phyloP scores from a whole-genome alignment of 2,329 filamentous ascomycete species.

The Penicillium sp. region DNA sequence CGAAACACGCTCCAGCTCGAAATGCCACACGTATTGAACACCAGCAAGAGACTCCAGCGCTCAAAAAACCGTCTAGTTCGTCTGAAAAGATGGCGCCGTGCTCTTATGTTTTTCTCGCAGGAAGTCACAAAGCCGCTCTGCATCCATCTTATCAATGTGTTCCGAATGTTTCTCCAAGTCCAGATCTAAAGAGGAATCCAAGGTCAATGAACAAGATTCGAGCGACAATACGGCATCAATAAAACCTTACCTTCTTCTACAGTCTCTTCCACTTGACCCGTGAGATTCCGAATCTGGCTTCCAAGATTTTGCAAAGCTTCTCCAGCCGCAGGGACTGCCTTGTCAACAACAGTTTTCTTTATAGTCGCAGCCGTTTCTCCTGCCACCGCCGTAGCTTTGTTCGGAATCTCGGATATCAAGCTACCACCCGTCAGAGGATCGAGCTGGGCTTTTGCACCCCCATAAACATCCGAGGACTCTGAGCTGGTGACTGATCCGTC shows the following conservation, averaged over 20 bases:
- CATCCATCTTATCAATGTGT: constrained; percentile 29
- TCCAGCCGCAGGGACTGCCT: constrained; percentile 10
- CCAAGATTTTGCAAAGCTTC: constrained; percentile 15
- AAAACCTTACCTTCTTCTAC: not conserved
- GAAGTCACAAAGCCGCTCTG: constrained; percentile 35
- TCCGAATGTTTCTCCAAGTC: constrained; percentile 7
- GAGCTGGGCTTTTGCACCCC: constrained; percentile 8
- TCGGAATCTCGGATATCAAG: constrained; percentile 11
- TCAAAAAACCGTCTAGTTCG: constrained; percentile 2
- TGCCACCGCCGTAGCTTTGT: constrained; percentile 4
- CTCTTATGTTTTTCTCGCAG: constrained; percentile 33
- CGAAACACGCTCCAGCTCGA: too few species aligned
- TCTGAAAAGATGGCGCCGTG: constrained; percentile 8
- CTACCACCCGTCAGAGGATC: constrained; percentile 2
- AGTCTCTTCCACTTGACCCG: not conserved
- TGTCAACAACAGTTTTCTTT: constrained; percentile 17
- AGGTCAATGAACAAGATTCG: not conserved
- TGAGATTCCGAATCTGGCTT: constrained; percentile 2
- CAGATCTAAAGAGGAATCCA: not conserved
- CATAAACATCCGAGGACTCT: constrained; percentile 1
- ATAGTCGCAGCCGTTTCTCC: constrained; percentile 5
- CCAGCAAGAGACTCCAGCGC: not conserved
- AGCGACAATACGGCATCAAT: not conserved
- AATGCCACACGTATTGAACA: not conserved
- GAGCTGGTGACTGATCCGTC: not conserved